Evolutionary conservation across 192 early-diverging fungal genomes (phyloP).

Genomic region (Backusella macrospora): DNA sequence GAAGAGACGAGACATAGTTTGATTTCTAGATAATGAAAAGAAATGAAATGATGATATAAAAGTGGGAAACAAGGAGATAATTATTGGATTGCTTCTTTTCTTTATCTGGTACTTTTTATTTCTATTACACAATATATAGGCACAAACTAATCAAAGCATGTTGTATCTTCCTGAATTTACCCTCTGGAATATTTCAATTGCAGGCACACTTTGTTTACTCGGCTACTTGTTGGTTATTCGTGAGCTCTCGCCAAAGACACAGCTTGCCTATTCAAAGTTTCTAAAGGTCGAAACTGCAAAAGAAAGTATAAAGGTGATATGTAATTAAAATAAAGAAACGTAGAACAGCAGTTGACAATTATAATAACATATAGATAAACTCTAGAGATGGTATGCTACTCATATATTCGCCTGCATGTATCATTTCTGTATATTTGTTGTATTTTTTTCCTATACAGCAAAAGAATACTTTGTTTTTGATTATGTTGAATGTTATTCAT

Average conservation of each 20-base stretch:
- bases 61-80: too few species aligned
- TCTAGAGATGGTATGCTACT: conserved; percentile 27
- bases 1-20: too few species aligned
- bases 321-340: not conserved
- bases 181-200: too few species aligned
- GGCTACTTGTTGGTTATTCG: conserved; percentile 3
- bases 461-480: not conserved
- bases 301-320: not conserved
- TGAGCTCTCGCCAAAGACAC: conserved; percentile 24
- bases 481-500: conserved; percentile 7
- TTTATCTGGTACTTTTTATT: too few species aligned
- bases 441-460: not conserved
- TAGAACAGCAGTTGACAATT: not conserved
- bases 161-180: too few species aligned
- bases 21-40: too few species aligned
- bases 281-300: not conserved
- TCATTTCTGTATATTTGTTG: not conserved
- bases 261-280: conserved; percentile 34
- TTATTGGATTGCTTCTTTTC: too few species aligned
- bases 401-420: conserved; percentile 25
- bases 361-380: conserved; percentile 11
- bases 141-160: too few species aligned
- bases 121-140: too few species aligned
- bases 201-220: too few species aligned
- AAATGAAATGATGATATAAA: too few species aligned